Conservation (phyloP, 2,329 filamentous ascomycete genomes). For the Blastomyces gilchristii region DNA sequence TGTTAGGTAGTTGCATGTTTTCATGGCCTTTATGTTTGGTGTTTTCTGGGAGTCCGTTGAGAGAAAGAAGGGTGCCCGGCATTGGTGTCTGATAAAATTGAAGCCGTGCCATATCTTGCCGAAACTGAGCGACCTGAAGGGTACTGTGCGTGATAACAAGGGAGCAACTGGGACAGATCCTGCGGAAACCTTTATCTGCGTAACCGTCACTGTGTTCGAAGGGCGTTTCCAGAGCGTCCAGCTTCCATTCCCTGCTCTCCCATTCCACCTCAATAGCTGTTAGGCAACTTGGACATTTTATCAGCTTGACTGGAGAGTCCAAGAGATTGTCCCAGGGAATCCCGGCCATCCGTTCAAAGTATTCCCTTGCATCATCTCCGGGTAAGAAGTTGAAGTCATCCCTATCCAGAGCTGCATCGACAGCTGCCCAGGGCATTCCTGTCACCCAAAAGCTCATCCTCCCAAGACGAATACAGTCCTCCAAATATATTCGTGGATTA, state of each 20-base stretch:
- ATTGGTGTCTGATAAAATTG: slow-evolving; percentile 44
- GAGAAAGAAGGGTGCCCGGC: slow-evolving; percentile 56
- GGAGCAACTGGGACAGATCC: slow-evolving; percentile 44
- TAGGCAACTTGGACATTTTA: slow-evolving; percentile 50
- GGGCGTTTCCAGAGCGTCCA: slow-evolving; percentile 19
- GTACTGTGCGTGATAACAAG: slow-evolving; percentile 45
- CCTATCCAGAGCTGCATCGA: slow-evolving; percentile 50
- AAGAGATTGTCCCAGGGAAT: slow-evolving; percentile 51
- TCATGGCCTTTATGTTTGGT: slow-evolving; percentile 11
- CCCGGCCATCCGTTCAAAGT: slow-evolving; percentile 43
- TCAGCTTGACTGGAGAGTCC: slow-evolving; percentile 39
- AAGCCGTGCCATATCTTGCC: slow-evolving; percentile 45
- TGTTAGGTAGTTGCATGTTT: slow-evolving; percentile 46
- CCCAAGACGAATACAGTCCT: slow-evolving; percentile 57
- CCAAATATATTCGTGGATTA: slow-evolving; percentile 62
- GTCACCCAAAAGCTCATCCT: slow-evolving; percentile 49
- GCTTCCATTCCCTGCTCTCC: slow-evolving; percentile 38
- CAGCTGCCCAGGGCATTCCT: slow-evolving; percentile 55
- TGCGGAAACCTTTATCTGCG: slow-evolving; percentile 39
- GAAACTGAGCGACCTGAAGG: slow-evolving; percentile 53
- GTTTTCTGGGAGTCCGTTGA: slow-evolving; percentile 42
- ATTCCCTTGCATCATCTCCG: slow-evolving; percentile 33
- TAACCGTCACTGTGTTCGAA: slow-evolving; percentile 24
- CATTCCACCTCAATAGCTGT: slow-evolving; percentile 42
- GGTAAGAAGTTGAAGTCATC: slow-evolving; percentile 48